These are phyloP conservation scores for Centella asiatica DNA, from an alignment of 129 eudicot species.

Conservation along the genomic window DNA sequence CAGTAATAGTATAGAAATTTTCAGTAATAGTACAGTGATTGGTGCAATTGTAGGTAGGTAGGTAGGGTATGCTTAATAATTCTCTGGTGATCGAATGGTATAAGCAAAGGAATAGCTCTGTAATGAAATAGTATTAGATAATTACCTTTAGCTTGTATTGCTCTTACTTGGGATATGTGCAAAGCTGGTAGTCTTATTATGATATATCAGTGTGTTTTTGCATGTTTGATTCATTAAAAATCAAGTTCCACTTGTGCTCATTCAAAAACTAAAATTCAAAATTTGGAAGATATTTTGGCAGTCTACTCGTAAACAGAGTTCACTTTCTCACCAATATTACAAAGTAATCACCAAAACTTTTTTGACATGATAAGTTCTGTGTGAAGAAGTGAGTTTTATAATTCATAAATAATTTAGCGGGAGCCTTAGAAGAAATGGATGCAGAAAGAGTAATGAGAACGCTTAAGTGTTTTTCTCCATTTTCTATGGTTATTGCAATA, in stretches of 20 bases:
- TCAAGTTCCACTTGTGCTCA: too few relatives aligned
- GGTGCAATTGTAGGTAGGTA: neutral
- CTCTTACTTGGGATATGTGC: neutral
- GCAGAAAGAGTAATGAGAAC: neutral
- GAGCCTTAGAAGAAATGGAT: neutral
- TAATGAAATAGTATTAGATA: neutral
- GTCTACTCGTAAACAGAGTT: too few relatives aligned
- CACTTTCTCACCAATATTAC: too few relatives aligned
- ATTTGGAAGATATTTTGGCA: too few relatives aligned
- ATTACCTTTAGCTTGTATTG: neutral
- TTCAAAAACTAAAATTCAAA: too few relatives aligned
- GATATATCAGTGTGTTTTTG: neutral
- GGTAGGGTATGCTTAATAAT: too few relatives aligned
- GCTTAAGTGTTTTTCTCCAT: too few relatives aligned
- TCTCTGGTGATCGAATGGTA: too few relatives aligned
- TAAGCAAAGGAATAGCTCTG: neutral
- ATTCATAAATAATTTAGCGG: neutral
- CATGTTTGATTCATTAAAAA: neutral
- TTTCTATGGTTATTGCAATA: too few relatives aligned
- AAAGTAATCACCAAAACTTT: too few relatives aligned
- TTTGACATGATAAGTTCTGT: too few relatives aligned
- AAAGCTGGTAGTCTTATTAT: neutral
- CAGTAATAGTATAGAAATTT: too few relatives aligned
- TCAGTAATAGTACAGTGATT: neutral
- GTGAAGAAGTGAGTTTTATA: neutral